phyloP scores from a whole-genome alignment of 441 rosid species.

The Gossypium davidsonii region DNA sequence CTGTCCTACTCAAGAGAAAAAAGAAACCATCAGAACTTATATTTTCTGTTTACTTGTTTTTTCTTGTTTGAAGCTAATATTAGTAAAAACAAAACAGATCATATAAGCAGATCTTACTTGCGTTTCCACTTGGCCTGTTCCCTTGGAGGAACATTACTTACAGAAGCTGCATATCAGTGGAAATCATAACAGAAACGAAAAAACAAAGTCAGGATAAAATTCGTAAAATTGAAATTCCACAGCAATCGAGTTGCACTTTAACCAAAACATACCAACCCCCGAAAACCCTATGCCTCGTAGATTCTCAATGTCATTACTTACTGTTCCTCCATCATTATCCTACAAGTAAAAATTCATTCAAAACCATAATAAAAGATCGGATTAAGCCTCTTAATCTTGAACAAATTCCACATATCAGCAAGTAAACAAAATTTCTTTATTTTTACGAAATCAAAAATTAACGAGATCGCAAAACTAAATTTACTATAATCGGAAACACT shows the following conservation, averaged over 20 bases:
- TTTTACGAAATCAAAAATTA: neutral
- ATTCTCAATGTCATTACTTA: slow-evolving; percentile 51
- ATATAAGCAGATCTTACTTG: slow-evolving; percentile 40
- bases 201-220: neutral
- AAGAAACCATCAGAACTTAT: neutral
- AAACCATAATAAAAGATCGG: neutral
- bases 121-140: slow-evolving; percentile 71
- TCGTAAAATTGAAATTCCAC: slow-evolving; percentile 2
- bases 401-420: neutral
- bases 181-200: slow-evolving; percentile 9
- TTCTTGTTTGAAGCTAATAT: neutral
- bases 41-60: slow-evolving; percentile 8
- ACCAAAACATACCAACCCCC: slow-evolving; percentile 29
- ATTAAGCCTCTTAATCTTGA: neutral
- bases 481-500: neutral
- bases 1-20: slow-evolving; percentile 33
- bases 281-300: slow-evolving; percentile 40
- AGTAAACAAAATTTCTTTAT: neutral
- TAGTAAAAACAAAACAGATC: neutral
- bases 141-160: slow-evolving; percentile 30
- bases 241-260: neutral
- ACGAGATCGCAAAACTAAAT: neutral
- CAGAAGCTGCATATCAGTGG: slow-evolving; percentile 25
- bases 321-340: slow-evolving; percentile 40
- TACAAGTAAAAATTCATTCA: slow-evolving; percentile 12